A percentile compares a stretch with the other conserved stretches of the same genome.
These are phyloP conservation scores for Dentiscutata heterogama DNA, from an alignment of 371 early-diverging fungal genomes.

Conservation along the genomic window DNA sequence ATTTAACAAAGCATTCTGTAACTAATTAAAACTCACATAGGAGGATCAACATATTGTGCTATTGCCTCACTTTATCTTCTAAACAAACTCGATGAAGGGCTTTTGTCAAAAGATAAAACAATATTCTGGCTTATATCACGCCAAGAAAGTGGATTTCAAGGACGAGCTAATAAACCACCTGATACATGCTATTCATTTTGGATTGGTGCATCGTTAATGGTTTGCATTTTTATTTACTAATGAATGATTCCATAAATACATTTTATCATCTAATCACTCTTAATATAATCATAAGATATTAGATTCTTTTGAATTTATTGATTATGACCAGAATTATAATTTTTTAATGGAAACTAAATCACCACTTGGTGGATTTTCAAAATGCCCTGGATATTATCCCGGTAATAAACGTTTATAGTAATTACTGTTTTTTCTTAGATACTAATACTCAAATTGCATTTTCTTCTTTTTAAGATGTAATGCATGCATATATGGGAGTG, in stretches of 20 bases:
- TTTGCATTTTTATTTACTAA: constrained; percentile 41
- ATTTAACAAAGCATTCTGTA: constrained; percentile 1
- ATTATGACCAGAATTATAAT: constrained; percentile 59
- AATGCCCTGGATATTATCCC: constrained; percentile 70
- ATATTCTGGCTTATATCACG: constrained; percentile 85
- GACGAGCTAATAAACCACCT: constrained; percentile 89
- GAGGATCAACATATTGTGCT: constrained; percentile 93
- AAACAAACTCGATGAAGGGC: constrained; percentile 65
- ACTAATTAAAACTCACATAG: constrained; percentile 45
- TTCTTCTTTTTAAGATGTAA: constrained; percentile 63
- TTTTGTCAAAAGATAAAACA: constrained; percentile 66
- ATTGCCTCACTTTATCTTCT: constrained; percentile 86
- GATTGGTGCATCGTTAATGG: constrained; percentile 89
- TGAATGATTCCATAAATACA: neutral
- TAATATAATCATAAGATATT: constrained; percentile 59
- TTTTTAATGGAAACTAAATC: constrained; percentile 77
- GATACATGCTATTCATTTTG: constrained; percentile 99
- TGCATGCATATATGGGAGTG: constrained; percentile 92
- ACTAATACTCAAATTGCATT: neutral
- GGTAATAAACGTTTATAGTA: constrained; percentile 57
- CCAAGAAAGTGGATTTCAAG: constrained; percentile 91
- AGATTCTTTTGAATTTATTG: constrained; percentile 70
- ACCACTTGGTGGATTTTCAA: constrained; percentile 83
- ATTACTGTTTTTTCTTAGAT: neutral
- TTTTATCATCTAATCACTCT: neutral